Evolutionary conservation across 2,329 filamentous ascomycete species (phyloP), one percentile per base, ranked within the genome.

Genomic region (Macrophomina pseudophaseolina): DNA sequence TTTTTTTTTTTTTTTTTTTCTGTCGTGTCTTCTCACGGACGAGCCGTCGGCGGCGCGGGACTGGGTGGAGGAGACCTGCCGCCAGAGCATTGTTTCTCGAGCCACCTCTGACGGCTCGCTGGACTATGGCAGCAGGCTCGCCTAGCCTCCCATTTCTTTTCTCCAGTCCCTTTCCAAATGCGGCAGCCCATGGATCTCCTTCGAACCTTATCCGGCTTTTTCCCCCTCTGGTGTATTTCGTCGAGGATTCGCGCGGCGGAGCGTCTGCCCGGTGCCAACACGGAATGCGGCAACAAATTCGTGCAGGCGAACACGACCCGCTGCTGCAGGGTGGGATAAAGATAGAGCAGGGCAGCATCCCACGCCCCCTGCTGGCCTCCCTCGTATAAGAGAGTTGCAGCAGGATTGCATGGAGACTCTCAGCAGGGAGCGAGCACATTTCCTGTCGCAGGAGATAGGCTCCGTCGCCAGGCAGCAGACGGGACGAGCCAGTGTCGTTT

Each of bases 311-410:
- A 59, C 56, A 59, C 58, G 58, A 49, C 56, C 44, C 30, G 30
- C 44, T 33, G 38, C 54, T 49, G 58, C 58, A 49, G 44, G 30
- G 42, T 49, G 58, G 32, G 58, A 49, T 14, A 49, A 49, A 60
- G 58, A 60, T 49, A 62, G 23, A 3, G 58, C 58, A 38, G 44
- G 42, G 56, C 56, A 49, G 42, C 42, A 49, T 59, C n/a, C 23
- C 7, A 6, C 8, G 28, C 56, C 38, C 40, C 53, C n/a, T 18
- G 28, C 11, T 14, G 4, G 49, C n/a, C 33, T 9, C n/a, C 28
- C 56, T 62, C 58, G 58, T 49, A 62, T 62, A 62, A 18, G n/a
- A 49, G 58, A 35, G 58, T 60, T 49, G 32, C 58, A 60, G 58
- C 58, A 48, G 58, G 58, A 62, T 49, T 60, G 52, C 28, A 32